These are phyloP conservation scores for Tuber indicum DNA, from an alignment of 495 filamentous ascomycete species.

Conservation along the genomic window DNA sequence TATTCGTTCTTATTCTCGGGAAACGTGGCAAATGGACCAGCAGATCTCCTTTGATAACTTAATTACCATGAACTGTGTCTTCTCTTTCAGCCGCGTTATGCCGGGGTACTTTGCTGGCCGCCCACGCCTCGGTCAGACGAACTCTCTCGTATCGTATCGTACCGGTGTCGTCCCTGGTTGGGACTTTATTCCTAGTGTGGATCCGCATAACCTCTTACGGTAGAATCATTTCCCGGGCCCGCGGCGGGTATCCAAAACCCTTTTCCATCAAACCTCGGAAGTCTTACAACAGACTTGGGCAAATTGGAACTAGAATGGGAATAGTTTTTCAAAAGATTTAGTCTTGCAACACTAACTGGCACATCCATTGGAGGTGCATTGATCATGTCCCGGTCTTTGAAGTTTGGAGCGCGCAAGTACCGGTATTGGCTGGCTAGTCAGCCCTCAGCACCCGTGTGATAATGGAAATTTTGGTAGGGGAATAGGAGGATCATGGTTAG, in stretches of 20 bases:
- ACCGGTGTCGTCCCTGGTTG: constrained; percentile 50
- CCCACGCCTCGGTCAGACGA: constrained; percentile 54
- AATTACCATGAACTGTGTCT: constrained; percentile 65
- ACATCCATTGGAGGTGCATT: constrained; percentile 61
- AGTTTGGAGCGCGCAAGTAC: constrained; percentile 54
- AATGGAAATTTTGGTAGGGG: no score
- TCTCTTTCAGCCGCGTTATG: constrained; percentile 58
- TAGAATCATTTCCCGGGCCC: constrained; percentile 56
- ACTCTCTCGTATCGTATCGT: constrained; percentile 56
- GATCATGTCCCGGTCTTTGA: constrained; percentile 50
- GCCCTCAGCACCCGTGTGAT: no score
- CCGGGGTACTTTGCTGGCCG: constrained; percentile 61
- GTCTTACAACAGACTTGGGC: constrained; percentile 57
- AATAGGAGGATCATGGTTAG: no score
- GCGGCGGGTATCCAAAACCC: constrained; percentile 64
- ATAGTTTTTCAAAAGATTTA: constrained; percentile 68
- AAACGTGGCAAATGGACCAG: constrained; percentile 51
- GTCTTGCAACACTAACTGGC: constrained; percentile 62
- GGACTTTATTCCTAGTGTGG: constrained; percentile 58
- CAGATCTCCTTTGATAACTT: constrained; percentile 59
- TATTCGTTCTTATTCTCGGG: constrained; percentile 55
- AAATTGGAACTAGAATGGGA: constrained; percentile 66
- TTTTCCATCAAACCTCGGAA: constrained; percentile 55
- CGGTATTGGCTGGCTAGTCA: no score
- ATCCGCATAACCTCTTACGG: constrained; percentile 49